Conservation (phyloP, 495 filamentous ascomycete species). For the Massariosphaeria phaeospora region DNA sequence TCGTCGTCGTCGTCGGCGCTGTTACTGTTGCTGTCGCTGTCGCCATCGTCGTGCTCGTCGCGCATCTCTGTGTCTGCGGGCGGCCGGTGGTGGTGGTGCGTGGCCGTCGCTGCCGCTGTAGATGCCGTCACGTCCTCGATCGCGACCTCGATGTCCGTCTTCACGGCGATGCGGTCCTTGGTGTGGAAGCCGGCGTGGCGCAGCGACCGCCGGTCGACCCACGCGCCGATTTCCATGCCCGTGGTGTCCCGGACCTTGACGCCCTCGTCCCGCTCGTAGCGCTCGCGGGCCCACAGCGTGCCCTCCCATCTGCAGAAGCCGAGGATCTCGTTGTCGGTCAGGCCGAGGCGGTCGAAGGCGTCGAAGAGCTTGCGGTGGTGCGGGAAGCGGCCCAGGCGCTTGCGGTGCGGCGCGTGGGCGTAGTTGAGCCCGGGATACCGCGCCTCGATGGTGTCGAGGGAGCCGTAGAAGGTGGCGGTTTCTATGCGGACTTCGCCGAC, state of each 20-base stretch:
- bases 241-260: slow-evolving; percentile 73
- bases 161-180: slow-evolving; percentile 33
- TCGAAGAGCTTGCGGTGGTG: slow-evolving; percentile 79
- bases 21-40: slow-evolving; percentile 39
- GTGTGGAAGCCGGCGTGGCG: neutral
- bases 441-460: slow-evolving; percentile 76
- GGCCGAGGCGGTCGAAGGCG: slow-evolving; percentile 69
- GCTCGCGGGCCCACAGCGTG: slow-evolving; percentile 82
- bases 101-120: neutral
- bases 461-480: slow-evolving; percentile 78
- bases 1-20: slow-evolving; percentile 57
- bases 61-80: slow-evolving; percentile 27
- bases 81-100: neutral
- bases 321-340: slow-evolving; percentile 73
- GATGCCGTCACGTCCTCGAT: slow-evolving; percentile 25
- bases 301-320: slow-evolving; percentile 86
- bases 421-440: slow-evolving; percentile 92
- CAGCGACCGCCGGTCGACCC: slow-evolving; percentile 42
- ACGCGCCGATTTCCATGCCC: slow-evolving; percentile 57
- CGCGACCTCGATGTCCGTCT: slow-evolving; percentile 33
- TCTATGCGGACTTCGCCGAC: slow-evolving; percentile 88
- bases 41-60: slow-evolving; percentile 47
- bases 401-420: slow-evolving; percentile 70
- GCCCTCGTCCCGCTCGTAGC: slow-evolving; percentile 74
- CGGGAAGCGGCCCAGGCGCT: slow-evolving; percentile 72